Conservation (phyloP, 208 protist genomes). For the Trypanosoma platydactyli region DNA sequence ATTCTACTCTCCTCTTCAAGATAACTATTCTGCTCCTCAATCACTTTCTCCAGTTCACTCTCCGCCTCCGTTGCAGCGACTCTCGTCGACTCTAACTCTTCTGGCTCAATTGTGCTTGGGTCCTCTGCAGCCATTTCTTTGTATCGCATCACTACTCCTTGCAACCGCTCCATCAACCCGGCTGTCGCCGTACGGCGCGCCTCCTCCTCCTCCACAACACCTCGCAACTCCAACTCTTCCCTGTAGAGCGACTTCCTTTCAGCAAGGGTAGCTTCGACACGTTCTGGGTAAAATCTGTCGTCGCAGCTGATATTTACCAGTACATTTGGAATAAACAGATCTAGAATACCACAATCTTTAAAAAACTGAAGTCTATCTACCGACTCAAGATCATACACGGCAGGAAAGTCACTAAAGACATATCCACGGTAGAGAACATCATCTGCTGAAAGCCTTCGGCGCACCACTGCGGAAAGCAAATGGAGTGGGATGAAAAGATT, state of each 20-base stretch:
- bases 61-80: slow-evolving; percentile 27
- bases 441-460: slow-evolving; percentile 32
- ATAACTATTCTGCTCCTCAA: slow-evolving; percentile 32
- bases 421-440: slow-evolving; percentile 64
- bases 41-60: slow-evolving; percentile 42
- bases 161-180: slow-evolving; percentile 14
- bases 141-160: slow-evolving; percentile 29
- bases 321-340: slow-evolving; percentile 39
- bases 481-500: slow-evolving; percentile 41
- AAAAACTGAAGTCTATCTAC: slow-evolving; percentile 30
- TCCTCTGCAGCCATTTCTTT: slow-evolving; percentile 5
- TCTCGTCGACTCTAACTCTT: slow-evolving; percentile 32
- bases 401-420: slow-evolving; percentile 71
- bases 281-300: slow-evolving; percentile 40
- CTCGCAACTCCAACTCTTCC: slow-evolving; percentile 12
- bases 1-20: slow-evolving; percentile 7
- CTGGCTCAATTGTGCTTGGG: slow-evolving; percentile 23
- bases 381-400: slow-evolving; percentile 9
- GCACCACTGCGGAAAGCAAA: slow-evolving; percentile 56
- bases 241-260: slow-evolving; percentile 14
- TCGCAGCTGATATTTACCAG: slow-evolving; percentile 66
- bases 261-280: slow-evolving; percentile 18
- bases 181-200: slow-evolving; percentile 20
- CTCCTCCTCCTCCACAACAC: slow-evolving; percentile 25
- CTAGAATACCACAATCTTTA: slow-evolving; percentile 41